These are phyloP conservation scores for Aphanocladium album DNA, from an alignment of 2,329 filamentous ascomycete genomes.

Conservation along the genomic window DNA sequence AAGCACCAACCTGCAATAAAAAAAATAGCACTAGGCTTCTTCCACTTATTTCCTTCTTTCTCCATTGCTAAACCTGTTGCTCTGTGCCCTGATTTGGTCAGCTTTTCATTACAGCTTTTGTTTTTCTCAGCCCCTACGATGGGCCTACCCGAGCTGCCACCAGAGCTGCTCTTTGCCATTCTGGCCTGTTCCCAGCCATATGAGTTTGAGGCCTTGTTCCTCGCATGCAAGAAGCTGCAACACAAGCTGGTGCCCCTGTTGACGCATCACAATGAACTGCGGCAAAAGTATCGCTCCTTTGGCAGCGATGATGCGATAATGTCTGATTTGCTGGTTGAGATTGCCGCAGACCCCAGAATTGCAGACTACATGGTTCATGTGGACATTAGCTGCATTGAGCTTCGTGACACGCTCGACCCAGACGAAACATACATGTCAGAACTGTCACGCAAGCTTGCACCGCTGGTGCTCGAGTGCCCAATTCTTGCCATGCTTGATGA, in stretches of 20 bases:
- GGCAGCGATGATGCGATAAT: background rate
- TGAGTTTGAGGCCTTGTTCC: background rate
- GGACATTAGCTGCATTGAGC: background rate
- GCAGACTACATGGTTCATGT: constrained; percentile 11
- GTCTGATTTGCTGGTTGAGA: background rate
- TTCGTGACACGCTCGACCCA: background rate
- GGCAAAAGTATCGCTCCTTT: background rate
- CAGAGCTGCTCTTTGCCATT: background rate
- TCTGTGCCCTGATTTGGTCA: too few species aligned
- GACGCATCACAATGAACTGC: background rate
- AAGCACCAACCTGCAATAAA: too few species aligned
- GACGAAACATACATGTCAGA: background rate
- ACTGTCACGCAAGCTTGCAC: background rate
- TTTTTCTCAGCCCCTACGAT: too few species aligned
- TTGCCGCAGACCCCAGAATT: constrained; percentile 1
- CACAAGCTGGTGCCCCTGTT: background rate
- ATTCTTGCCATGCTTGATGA: background rate
- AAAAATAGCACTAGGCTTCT: too few species aligned
- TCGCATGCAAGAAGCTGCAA: background rate
- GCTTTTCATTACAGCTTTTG: too few species aligned
- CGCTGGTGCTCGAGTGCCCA: background rate
- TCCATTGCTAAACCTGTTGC: too few species aligned
- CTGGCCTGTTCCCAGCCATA: background rate
- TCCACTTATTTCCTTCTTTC: too few species aligned
- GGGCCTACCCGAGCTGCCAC: background rate